These are phyloP conservation scores for Aspergillus spinulosporus DNA, from an alignment of 2,329 filamentous ascomycete genomes.

Conservation along the genomic window DNA sequence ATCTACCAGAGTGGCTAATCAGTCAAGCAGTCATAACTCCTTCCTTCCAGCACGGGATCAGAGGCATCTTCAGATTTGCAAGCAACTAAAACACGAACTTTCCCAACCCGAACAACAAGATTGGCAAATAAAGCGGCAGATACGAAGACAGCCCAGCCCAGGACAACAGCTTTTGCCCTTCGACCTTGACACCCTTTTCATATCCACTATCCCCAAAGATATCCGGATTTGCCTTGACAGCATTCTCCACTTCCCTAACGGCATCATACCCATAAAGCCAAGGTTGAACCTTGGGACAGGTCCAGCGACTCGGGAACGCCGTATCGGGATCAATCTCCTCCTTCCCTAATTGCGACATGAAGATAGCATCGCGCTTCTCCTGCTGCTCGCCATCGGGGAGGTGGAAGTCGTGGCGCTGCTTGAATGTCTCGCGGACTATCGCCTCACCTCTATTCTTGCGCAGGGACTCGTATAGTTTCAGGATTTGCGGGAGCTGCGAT, in stretches of 20 bases:
- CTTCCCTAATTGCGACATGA: conserved; percentile 57
- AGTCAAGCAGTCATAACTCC: no score
- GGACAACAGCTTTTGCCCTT: neutral
- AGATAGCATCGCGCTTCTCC: conserved; percentile 57
- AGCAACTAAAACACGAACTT: neutral
- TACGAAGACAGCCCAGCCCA: neutral
- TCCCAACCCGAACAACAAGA: conserved; percentile 1
- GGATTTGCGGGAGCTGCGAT: conserved; percentile 43
- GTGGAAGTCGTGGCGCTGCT: conserved; percentile 55
- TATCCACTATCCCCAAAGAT: conserved; percentile 19
- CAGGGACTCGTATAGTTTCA: conserved; percentile 49
- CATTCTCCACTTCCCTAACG: conserved; percentile 54
- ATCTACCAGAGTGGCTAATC: no score
- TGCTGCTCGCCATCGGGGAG: conserved; percentile 59
- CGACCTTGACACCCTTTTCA: no score
- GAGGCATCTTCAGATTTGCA: neutral
- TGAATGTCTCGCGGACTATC: conserved; percentile 65
- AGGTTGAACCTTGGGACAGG: conserved; percentile 61
- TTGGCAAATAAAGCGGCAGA: conserved; percentile 2
- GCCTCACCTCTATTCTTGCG: conserved; percentile 52
- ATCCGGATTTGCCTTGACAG: conserved; percentile 26
- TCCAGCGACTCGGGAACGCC: conserved; percentile 63
- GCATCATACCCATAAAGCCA: conserved; percentile 68
- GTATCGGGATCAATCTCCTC: conserved; percentile 42
- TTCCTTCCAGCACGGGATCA: neutral